Conservation (phyloP, 306 rosid species). For the Macrotyloma uniflorum region DNA sequence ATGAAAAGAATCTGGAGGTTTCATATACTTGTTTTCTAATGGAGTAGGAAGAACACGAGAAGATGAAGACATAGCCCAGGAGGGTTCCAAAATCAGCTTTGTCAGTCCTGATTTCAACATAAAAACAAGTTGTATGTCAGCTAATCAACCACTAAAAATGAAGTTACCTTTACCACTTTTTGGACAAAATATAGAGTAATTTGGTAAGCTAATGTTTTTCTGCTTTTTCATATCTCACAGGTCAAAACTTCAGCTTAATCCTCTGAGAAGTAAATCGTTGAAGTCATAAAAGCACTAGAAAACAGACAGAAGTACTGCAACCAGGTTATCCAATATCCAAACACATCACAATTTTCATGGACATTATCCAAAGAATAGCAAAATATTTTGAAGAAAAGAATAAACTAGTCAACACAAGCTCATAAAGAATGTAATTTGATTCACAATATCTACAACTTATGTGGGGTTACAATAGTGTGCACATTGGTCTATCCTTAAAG, state of each 20-base stretch:
- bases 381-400: not conserved
- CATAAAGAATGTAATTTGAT: not conserved
- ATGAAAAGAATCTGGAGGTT: slow-evolving; percentile 58
- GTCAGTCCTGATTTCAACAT: slow-evolving; percentile 36
- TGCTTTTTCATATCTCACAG: not conserved
- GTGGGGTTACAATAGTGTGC: not conserved
- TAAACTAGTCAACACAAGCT: not conserved
- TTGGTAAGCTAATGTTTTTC: not conserved
- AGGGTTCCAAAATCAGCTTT: slow-evolving; percentile 39
- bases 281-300: slow-evolving; percentile 21
- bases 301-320: not conserved
- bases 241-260: slow-evolving; percentile 10
- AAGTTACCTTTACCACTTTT: slow-evolving; percentile 32
- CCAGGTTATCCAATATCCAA: not conserved
- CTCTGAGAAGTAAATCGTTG: slow-evolving; percentile 25
- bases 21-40: slow-evolving; percentile 49
- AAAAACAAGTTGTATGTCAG: slow-evolving; percentile 31
- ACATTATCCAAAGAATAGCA: not conserved
- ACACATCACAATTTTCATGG: slow-evolving; percentile 1
- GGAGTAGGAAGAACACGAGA: slow-evolving; percentile 51
- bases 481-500: not conserved
- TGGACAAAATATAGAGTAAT: slow-evolving; percentile 10
- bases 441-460: not conserved
- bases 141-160: slow-evolving; percentile 28
- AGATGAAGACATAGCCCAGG: slow-evolving; percentile 57